These are phyloP conservation scores for Epipyxis sp. DNA, from an alignment of 108 stramenopile species.

Conservation along the genomic window DNA sequence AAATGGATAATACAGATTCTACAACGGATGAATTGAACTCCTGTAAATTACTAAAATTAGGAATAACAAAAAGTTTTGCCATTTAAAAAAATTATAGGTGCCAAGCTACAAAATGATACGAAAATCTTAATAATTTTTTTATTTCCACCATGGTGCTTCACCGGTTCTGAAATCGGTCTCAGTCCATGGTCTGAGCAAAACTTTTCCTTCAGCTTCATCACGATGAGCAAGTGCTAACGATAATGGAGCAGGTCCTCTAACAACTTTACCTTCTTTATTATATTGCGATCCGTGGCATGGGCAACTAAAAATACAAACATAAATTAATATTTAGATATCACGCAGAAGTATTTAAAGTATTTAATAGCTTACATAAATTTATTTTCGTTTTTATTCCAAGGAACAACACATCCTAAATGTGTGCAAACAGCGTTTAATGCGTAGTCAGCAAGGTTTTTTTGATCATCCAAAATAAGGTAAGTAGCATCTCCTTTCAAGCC, in stretches of 20 bases:
- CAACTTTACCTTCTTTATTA: constrained; percentile 81
- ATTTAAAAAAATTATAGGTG: too few relatives aligned
- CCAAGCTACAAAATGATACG: too few relatives aligned
- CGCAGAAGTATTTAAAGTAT: not conserved
- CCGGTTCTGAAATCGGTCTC: constrained; percentile 43
- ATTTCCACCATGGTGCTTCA: not conserved
- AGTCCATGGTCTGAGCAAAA: constrained; percentile 42
- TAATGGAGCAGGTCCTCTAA: constrained; percentile 93
- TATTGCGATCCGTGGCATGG: constrained; percentile 99
- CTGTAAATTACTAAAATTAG: too few relatives aligned
- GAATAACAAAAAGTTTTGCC: too few relatives aligned
- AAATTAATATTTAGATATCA: not conserved
- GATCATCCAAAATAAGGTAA: constrained; percentile 94
- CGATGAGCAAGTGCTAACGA: constrained; percentile 83
- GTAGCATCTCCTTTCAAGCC: constrained; percentile 98
- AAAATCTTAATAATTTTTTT: too few relatives aligned
- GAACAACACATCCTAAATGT: constrained; percentile 96
- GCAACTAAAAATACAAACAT: constrained; percentile 45
- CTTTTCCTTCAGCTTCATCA: constrained; percentile 36
- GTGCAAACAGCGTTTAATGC: constrained; percentile 81
- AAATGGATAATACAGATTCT: too few relatives aligned
- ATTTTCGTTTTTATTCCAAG: constrained; percentile 93
- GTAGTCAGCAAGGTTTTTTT: constrained; percentile 64
- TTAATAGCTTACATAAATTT: constrained; percentile 75
- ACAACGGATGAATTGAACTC: too few relatives aligned